Evolutionary conservation across 345 rosid species (phyloP), one percentile per base, ranked within the genome.

Genomic region (Eucalyptus cladocalyx): DNA sequence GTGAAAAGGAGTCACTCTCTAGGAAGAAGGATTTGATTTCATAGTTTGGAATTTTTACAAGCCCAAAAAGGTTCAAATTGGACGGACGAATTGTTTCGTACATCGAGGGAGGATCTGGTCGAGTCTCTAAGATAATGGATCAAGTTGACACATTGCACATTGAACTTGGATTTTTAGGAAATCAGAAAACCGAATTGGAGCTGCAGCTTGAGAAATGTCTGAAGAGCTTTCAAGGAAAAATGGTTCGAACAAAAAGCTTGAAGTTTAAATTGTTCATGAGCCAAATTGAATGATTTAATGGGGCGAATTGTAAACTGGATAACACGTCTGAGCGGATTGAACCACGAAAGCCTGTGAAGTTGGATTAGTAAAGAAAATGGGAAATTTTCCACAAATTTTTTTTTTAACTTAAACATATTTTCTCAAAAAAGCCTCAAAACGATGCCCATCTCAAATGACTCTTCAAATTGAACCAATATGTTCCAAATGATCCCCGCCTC

Each of bases 161-260:
- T 72, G 89, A 96, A 90, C 76, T 95, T 89, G 95, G 87, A 88
- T 91, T 93, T 49, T 92, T 95, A 47, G 91, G 88, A 40, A 91
- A 91, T 91, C 94, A 94, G 89, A 95, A 91, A 92, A 93, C 93
- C 81, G 95, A 93, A 88, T 88, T 93, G 28, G 94, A 93, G 87
- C 87, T 90, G 65, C 94, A 95, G 81, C 95, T 94, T 89, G 93
- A 93, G 90, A 91, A 89, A 97, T 91, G 91, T 89, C 92, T 24
- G 87, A 69, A 87, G 95, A 94, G 91, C 92, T 93, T 86, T 93
- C 95, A 15, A 69, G 95, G 93, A 65, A 90, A 89, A 89, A 11
- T 90, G 91, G 91, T 89, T 87, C 91, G 87, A 80, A 91, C 86
- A 37, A 91, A 91, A 88, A 91, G 87, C 16, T 49, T 90, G 80